phyloP scores from a whole-genome alignment of 108 stramenopile genomes.

The Pseudonitzschia delicatissima region DNA sequence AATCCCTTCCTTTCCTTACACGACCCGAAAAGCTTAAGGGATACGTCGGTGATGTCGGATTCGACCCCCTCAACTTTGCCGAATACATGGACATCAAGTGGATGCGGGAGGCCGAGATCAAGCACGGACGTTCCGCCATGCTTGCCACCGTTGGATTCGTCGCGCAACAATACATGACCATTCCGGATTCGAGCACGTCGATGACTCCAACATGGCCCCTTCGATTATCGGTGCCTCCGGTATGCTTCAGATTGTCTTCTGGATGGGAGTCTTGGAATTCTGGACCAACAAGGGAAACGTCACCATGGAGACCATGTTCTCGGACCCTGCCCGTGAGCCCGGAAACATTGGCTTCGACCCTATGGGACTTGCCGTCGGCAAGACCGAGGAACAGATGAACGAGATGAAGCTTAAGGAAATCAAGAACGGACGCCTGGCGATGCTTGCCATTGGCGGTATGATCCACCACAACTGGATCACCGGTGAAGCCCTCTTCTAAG shows the following conservation, averaged over 20 bases:
- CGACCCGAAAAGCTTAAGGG: slow-evolving; percentile 68
- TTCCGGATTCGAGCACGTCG: slow-evolving; percentile 78
- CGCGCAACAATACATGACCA: slow-evolving; percentile 69
- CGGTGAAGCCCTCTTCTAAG: slow-evolving; percentile 63
- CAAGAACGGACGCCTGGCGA: slow-evolving; percentile 89
- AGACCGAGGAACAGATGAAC: slow-evolving; percentile 62
- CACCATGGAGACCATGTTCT: slow-evolving; percentile 89
- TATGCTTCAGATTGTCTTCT: slow-evolving; percentile 87
- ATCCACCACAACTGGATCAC: slow-evolving; percentile 89
- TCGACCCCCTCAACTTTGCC: slow-evolving; percentile 92
- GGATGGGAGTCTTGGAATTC: slow-evolving; percentile 75
- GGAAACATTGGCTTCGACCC: slow-evolving; percentile 87
- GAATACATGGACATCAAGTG: slow-evolving; percentile 94
- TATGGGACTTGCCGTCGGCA: slow-evolving; percentile 60
- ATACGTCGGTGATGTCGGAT: slow-evolving; percentile 83
- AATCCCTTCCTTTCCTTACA: slow-evolving; percentile 76
- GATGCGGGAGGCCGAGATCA: slow-evolving; percentile 96
- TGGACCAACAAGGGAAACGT: slow-evolving; percentile 89
- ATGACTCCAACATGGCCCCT: slow-evolving; percentile 84
- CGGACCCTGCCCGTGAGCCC: slow-evolving; percentile 63
- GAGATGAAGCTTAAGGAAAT: slow-evolving; percentile 76
- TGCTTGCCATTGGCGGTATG: slow-evolving; percentile 90
- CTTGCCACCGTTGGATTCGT: slow-evolving; percentile 85
- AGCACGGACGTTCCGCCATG: slow-evolving; percentile 95
- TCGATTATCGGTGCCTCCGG: slow-evolving; percentile 60